A percentile compares a stretch with the other conserved stretches of the same genome.
Conservation (phyloP, 116 monocot species). For the Papilionanthe hybrid region DNA sequence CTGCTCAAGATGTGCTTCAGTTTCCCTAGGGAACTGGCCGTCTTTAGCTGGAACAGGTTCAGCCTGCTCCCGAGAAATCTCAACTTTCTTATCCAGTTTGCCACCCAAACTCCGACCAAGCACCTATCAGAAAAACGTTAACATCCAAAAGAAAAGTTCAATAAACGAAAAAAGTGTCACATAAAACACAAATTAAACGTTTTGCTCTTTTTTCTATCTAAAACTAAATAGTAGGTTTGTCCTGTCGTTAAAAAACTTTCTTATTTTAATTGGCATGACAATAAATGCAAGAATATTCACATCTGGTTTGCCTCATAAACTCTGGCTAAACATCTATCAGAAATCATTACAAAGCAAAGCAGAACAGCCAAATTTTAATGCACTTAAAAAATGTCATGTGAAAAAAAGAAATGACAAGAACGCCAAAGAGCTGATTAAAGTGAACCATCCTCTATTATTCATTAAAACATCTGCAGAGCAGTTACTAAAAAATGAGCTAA, state of each 20-base stretch:
- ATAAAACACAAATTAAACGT: neutral
- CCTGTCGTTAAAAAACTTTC: neutral
- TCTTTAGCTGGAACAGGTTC: slow-evolving; percentile 18
- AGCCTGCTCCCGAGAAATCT: slow-evolving; percentile 21
- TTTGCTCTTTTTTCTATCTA: neutral
- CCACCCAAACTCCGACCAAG: slow-evolving; percentile 40
- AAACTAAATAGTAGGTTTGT: neutral
- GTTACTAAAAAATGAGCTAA: neutral
- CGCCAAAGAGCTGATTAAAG: neutral
- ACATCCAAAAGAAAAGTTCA: neutral
- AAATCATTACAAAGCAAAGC: neutral
- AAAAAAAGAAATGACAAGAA: neutral
- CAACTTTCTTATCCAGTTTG: slow-evolving; percentile 34
- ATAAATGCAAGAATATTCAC: too few species aligned
- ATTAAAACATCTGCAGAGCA: neutral
- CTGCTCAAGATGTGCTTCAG: slow-evolving; percentile 18
- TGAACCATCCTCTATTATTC: neutral
- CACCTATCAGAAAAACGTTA: neutral
- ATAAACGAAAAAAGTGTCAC: neutral
- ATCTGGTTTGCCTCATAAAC: too few species aligned
- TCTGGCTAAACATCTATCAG: too few species aligned
- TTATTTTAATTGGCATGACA: too few species aligned
- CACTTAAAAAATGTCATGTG: neutral
- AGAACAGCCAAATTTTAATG: neutral
- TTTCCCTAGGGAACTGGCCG: slow-evolving; percentile 15